These are phyloP conservation scores for Lentinula lateritia DNA, from an alignment of 768 basidiomycete genomes.

Conservation along the genomic window DNA sequence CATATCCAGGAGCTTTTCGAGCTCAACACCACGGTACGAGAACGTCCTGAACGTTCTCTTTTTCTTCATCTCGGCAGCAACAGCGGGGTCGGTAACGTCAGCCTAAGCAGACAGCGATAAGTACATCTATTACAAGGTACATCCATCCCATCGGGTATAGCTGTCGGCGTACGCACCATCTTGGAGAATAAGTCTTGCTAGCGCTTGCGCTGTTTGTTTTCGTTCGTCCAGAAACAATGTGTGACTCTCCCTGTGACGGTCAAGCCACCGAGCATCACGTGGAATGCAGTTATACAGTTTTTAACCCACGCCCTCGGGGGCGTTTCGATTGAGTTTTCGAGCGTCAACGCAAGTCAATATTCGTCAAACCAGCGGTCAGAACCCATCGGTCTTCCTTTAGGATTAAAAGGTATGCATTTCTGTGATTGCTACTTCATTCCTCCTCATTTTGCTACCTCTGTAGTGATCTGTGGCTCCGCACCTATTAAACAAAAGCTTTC, in stretches of 20 bases:
- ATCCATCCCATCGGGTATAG: neutral
- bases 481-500: slow-evolving; percentile 28
- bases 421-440: neutral
- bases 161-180: slow-evolving; percentile 13
- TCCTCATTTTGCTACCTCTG: neutral
- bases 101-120: slow-evolving; percentile 39
- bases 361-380: slow-evolving; percentile 55
- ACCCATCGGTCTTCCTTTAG: slow-evolving; percentile 90
- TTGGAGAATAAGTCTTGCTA: slow-evolving; percentile 12
- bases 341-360: neutral
- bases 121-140: neutral
- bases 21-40: slow-evolving; percentile 96
- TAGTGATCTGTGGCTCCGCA: slow-evolving; percentile 92
- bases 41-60: slow-evolving; percentile 98
- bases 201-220: neutral
- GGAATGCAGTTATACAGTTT: neutral
- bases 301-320: neutral
- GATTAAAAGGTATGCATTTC: slow-evolving; percentile 68
- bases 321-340: neutral
- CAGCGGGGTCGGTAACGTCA: slow-evolving; percentile 87
- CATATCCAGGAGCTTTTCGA: slow-evolving; percentile 96
- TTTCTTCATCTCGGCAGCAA: slow-evolving; percentile 98
- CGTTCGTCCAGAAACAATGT: neutral
- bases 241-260: neutral
- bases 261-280: neutral